Evolutionary conservation across 805 yeast genomes (phyloP).

Genomic region (Komagataella kurtzmanii): DNA sequence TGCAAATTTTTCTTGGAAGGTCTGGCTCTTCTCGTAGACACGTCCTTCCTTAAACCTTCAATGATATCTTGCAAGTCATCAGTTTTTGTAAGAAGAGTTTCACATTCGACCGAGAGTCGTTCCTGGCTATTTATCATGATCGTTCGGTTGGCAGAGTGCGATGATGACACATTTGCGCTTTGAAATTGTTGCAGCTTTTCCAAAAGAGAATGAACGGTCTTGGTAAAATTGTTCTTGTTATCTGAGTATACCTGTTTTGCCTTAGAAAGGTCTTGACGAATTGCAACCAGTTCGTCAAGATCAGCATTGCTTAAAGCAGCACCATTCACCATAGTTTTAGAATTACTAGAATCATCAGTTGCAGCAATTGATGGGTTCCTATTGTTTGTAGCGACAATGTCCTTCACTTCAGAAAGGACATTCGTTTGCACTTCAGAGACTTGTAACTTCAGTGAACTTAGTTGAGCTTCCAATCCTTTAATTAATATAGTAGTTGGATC

Average conservation of each 20-base stretch:
- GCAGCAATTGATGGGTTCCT: neutral
- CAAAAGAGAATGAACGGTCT: constrained; percentile 28
- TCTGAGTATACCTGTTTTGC: constrained; percentile 41
- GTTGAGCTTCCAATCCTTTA: constrained; percentile 14
- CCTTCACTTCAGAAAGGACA: constrained; percentile 3
- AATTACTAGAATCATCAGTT: neutral
- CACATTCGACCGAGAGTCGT: constrained; percentile 67
- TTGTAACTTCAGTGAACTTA: constrained; percentile 13
- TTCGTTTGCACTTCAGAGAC: constrained; percentile 13
- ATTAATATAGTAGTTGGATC: constrained; percentile 11
- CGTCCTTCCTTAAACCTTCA: constrained; percentile 82
- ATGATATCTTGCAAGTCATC: constrained; percentile 89
- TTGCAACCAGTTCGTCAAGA: constrained; percentile 21
- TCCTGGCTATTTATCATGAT: constrained; percentile 71
- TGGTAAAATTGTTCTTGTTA: constrained; percentile 27
- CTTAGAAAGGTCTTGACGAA: constrained; percentile 46
- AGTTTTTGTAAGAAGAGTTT: constrained; percentile 56
- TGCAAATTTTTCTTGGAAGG: constrained; percentile 66
- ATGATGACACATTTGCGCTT: constrained; percentile 24
- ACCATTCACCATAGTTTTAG: neutral
- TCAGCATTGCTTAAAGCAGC: neutral
- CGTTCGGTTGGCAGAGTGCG: constrained; percentile 22
- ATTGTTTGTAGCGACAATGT: neutral
- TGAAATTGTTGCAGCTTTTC: constrained; percentile 38
- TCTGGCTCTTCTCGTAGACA: constrained; percentile 72